Evolutionary conservation across 1,139 yeast genomes (phyloP), one percentile per base, ranked within the genome.

Genomic region (Diutina pseudorugosa): DNA sequence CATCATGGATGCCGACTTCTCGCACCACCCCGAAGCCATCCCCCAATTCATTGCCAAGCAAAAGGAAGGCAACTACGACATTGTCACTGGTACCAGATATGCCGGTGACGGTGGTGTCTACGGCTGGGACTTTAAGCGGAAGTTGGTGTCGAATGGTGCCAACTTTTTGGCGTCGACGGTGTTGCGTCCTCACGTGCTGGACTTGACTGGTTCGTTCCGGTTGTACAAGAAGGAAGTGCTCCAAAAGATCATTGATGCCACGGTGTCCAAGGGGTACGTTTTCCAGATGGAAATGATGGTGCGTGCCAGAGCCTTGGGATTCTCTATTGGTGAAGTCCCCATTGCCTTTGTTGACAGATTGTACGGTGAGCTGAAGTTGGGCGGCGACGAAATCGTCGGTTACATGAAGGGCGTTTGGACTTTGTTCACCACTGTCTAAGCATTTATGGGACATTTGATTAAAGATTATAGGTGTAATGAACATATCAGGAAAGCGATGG

Each of bases 211-310:
- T 33, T 82, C 89, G 43, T 85, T 79, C 76, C 77, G 93, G 64
- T 76, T 85, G 58, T 85, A 85, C 73, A 84, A 83, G 68, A 85
- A 83, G 67, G 80, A 76, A 1, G 91, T 77, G 2, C 73, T 85
- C 64, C 76, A 79, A 58, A 79, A 80, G 65, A 80, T 85, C 59
- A 85, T 85, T 59, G 78, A 73, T 52, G 85, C 76, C 53, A 85
- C 93, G 53, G 77, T 80, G 66, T 80, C 88, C 50, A 85, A 85
- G 70, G 94, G 94, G 51, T 85, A 85, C 60, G 94, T 85, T 52
- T 85, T 85, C 79, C 94, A 85, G 69, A 85, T 85, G 94, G 94
- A 85, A 67, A 84, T 85, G 91, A 83, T 85, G 82, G 94, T 85
- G 43, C 77, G 93, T 58, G 94, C 94, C 49, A 76, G 88, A 61